These are phyloP conservation scores for Claviceps sp. DNA, from an alignment of 2,329 filamentous ascomycete species.

Conservation along the genomic window DNA sequence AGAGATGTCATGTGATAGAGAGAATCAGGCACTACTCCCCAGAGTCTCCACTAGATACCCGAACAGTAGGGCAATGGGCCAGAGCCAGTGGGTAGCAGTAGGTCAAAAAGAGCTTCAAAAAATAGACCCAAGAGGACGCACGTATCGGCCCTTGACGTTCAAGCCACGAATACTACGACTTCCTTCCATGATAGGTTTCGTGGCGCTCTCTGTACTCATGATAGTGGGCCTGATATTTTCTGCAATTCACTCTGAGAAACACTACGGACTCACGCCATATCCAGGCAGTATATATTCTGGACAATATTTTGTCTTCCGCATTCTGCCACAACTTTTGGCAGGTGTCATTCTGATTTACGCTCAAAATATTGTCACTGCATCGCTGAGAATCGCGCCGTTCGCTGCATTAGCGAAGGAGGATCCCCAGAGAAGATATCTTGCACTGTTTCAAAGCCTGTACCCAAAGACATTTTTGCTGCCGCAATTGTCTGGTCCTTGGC, in stretches of 20 bases:
- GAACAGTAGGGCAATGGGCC: constrained; percentile 5
- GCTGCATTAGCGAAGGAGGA: constrained; percentile 57
- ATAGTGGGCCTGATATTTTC: constrained; percentile 58
- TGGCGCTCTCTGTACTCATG: constrained; percentile 54
- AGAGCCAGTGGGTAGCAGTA: constrained; percentile 19
- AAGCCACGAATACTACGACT: constrained; percentile 59
- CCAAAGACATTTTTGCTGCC: constrained; percentile 56
- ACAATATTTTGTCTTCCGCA: constrained; percentile 75
- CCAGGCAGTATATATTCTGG: constrained; percentile 50
- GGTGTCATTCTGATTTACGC: constrained; percentile 62
- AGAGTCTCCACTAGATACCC: background rate
- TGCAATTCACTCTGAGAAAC: constrained; percentile 50
- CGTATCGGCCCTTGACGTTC: constrained; percentile 46
- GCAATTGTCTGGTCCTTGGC: constrained; percentile 45
- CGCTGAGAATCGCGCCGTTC: constrained; percentile 69
- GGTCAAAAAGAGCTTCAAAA: constrained; percentile 21
- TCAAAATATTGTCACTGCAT: constrained; percentile 58
- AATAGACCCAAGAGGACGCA: constrained; percentile 24
- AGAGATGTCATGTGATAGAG: background rate
- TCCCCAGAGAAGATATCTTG: constrained; percentile 43
- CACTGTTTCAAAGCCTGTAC: constrained; percentile 55
- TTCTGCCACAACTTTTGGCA: constrained; percentile 68
- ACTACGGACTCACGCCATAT: constrained; percentile 57
- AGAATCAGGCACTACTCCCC: constrained; percentile 4
- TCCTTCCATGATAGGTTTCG: constrained; percentile 46